These are phyloP conservation scores for Periglandula ipomoeae DNA, from an alignment of 2,329 filamentous ascomycete species.

Conservation along the genomic window DNA sequence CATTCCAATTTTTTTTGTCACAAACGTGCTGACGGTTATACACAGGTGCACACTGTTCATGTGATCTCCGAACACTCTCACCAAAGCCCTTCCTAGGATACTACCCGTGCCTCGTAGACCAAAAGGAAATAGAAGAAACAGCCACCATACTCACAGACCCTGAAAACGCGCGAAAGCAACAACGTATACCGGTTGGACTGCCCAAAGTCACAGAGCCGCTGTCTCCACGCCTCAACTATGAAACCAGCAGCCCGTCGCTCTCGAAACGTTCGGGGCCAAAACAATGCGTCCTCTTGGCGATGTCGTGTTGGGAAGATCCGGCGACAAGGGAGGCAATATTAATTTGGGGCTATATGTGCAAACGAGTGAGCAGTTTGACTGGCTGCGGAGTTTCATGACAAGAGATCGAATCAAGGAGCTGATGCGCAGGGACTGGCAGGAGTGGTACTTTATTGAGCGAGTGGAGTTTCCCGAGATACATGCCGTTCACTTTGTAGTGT, in stretches of 20 bases:
- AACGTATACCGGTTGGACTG: slow-evolving; percentile 10
- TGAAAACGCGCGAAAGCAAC: neutral
- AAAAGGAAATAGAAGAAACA: slow-evolving; percentile 23
- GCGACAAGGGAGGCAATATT: slow-evolving; percentile 34
- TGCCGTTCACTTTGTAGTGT: slow-evolving; percentile 42
- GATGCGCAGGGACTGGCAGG: slow-evolving; percentile 24
- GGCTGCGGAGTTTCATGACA: slow-evolving; percentile 34
- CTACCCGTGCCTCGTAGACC: slow-evolving; percentile 16
- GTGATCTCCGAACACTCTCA: no score
- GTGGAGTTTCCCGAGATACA: slow-evolving; percentile 35
- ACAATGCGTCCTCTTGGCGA: slow-evolving; percentile 19
- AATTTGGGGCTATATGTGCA: slow-evolving; percentile 38
- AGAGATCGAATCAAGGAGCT: slow-evolving; percentile 25
- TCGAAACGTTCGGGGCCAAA: slow-evolving; percentile 13
- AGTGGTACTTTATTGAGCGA: slow-evolving; percentile 30
- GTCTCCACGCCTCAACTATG: slow-evolving; percentile 13
- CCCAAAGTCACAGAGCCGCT: slow-evolving; percentile 12
- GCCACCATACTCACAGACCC: slow-evolving; percentile 12
- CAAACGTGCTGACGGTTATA: no score
- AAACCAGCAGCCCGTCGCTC: slow-evolving; percentile 7
- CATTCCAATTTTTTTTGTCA: no score
- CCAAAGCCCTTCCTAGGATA: slow-evolving; percentile 15
- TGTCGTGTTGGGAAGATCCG: slow-evolving; percentile 20
- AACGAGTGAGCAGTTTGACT: slow-evolving; percentile 33
- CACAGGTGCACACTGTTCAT: no score